phyloP scores from a whole-genome alignment of 371 early-diverging fungal species.

The Fennellomyces sp. region DNA sequence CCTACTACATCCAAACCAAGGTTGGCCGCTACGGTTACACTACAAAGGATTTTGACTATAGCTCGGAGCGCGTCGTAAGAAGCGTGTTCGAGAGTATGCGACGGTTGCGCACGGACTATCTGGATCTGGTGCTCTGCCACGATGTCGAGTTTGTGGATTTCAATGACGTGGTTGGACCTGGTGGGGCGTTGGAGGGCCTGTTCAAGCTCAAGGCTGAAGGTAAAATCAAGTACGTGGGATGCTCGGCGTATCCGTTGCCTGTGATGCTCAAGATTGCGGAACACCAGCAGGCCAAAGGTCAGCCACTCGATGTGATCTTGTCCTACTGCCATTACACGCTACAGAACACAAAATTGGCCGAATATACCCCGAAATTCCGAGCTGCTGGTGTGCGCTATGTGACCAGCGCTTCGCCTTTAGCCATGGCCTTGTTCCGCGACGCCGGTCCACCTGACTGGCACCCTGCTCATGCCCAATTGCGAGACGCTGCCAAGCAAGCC shows the following conservation, averaged over 20 bases:
- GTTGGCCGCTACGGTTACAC: conserved; percentile 76
- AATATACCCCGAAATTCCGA: conserved; percentile 58
- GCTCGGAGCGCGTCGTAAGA: conserved; percentile 48
- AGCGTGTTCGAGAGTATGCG: conserved; percentile 69
- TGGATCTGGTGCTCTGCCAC: conserved; percentile 79
- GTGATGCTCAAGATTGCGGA: conserved; percentile 69
- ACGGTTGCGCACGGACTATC: conserved; percentile 67
- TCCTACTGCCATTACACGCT: conserved; percentile 80
- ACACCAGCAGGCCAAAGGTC: conserved; percentile 59
- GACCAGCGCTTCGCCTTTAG: conserved; percentile 77
- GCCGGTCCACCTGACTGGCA: conserved; percentile 75
- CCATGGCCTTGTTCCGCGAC: conserved; percentile 75
- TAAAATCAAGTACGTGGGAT: conserved; percentile 71
- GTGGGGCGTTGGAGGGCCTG: conserved; percentile 64
- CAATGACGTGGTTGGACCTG: conserved; percentile 53
- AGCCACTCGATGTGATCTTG: conserved; percentile 70
- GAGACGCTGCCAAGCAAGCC: conserved; percentile 56
- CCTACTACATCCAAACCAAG: conserved; percentile 76
- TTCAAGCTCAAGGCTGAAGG: conserved; percentile 72
- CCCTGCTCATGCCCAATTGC: conserved; percentile 67
- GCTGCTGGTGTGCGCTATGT: conserved; percentile 65
- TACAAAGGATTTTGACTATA: conserved; percentile 71
- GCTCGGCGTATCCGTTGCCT: conserved; percentile 77
- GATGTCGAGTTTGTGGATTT: conserved; percentile 83
- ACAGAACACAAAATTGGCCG: conserved; percentile 65